Conservation (phyloP, 1,284 basidiomycete genomes). For the Fomitiporia mediterranea region DNA sequence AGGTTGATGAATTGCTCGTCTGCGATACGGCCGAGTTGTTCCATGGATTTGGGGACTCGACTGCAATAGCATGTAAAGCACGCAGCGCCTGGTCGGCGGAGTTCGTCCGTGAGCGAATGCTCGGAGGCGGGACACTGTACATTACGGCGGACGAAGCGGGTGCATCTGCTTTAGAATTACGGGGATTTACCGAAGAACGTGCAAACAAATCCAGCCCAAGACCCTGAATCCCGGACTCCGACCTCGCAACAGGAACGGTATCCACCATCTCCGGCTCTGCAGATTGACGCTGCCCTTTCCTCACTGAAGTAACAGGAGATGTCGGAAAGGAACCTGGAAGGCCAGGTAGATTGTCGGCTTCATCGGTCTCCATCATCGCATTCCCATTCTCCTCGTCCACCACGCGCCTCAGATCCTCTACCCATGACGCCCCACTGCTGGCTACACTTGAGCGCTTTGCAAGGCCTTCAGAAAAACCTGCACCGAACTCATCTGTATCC, state of each 20-base stretch:
- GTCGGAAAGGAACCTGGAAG: constrained; percentile 20
- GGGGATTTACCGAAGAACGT: not conserved
- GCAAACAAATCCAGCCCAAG: constrained; percentile 18
- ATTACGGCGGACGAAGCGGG: not conserved
- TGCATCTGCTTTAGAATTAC: not conserved
- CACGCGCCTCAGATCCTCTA: constrained; percentile 14
- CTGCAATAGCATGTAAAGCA: constrained; percentile 18
- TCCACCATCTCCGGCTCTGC: not conserved
- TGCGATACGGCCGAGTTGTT: not conserved
- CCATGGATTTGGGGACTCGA: constrained; percentile 9
- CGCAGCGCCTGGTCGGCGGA: constrained; percentile 18
- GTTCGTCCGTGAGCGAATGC: constrained; percentile 14
- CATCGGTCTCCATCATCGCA: constrained; percentile 11
- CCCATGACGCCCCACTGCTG: constrained; percentile 15
- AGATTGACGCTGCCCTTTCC: not conserved
- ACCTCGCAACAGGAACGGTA: not conserved
- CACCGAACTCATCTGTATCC: constrained; percentile 12
- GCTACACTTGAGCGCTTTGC: constrained; percentile 4
- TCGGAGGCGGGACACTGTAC: constrained; percentile 20
- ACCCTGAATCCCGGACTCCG: constrained; percentile 8
- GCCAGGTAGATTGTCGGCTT: constrained; percentile 11
- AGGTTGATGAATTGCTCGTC: constrained; percentile 15
- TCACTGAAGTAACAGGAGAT: constrained; percentile 13
- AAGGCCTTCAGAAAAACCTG: constrained; percentile 1
- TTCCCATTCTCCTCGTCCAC: constrained; percentile 4